Evolutionary conservation across 225 moss, liverwort and hornwort genomes (phyloP).

Genomic region (Pleurozium schreberi): DNA sequence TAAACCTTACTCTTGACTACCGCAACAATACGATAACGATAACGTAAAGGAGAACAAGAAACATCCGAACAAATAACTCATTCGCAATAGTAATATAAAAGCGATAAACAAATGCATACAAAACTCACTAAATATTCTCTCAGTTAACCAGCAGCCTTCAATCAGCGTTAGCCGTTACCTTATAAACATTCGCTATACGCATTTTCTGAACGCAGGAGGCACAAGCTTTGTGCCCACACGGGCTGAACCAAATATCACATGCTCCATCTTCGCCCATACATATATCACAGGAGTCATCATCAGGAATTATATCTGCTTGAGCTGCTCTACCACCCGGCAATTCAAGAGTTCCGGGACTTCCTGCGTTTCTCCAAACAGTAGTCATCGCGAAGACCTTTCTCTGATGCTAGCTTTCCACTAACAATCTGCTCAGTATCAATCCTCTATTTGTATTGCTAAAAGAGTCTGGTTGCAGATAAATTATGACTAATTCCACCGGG

Average conservation of each 20-base stretch:
- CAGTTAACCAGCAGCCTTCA: neutral
- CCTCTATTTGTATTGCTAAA: neutral
- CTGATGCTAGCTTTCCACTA: neutral
- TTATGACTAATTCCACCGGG: neutral
- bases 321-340: slow-evolving; percentile 13
- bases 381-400: slow-evolving; percentile 7
- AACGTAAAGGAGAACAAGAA: neutral
- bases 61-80: neutral
- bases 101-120: neutral
- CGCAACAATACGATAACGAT: neutral
- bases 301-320: slow-evolving; percentile 23
- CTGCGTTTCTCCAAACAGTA: slow-evolving; percentile 35
- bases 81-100: neutral
- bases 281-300: slow-evolving; percentile 47
- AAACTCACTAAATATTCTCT: neutral
- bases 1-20: neutral
- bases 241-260: slow-evolving; percentile 39
- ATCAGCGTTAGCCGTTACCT: slow-evolving; percentile 5
- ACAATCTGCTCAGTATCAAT: neutral
- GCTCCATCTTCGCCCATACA: slow-evolving; percentile 48
- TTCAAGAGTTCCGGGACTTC: slow-evolving; percentile 13
- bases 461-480: neutral
- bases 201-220: slow-evolving; percentile 43
- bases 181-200: slow-evolving; percentile 50
- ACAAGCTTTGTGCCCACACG: slow-evolving; percentile 45